These are phyloP conservation scores for Lithohypha guttulata DNA, from an alignment of 2,329 filamentous ascomycete genomes.

Conservation along the genomic window DNA sequence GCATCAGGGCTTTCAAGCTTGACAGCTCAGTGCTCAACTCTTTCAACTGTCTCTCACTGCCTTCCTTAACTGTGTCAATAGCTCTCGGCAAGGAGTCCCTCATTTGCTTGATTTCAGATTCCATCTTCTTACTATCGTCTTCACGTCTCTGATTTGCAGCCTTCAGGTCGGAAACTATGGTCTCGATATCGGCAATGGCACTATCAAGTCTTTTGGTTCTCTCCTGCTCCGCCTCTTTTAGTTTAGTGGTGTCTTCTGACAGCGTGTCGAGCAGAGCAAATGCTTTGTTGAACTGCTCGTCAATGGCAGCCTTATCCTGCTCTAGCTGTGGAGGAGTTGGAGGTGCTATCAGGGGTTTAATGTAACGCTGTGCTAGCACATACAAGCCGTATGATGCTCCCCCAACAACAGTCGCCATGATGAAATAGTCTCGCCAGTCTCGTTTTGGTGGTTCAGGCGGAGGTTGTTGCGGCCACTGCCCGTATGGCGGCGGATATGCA, in stretches of 20 bases:
- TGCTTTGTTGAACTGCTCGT: constrained; percentile 85
- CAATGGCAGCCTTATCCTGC: constrained; percentile 84
- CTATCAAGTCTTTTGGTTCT: constrained; percentile 74
- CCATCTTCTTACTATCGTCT: constrained; percentile 74
- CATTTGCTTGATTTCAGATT: constrained; percentile 72
- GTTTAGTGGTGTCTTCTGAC: constrained; percentile 72
- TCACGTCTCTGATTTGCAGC: constrained; percentile 69
- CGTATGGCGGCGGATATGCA: constrained; percentile 38
- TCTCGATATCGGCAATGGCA: constrained; percentile 73
- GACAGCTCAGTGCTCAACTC: constrained; percentile 81
- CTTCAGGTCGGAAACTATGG: constrained; percentile 71
- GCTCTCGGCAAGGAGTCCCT: constrained; percentile 82
- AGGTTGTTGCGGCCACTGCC: constrained; percentile 39
- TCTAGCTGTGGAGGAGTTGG: constrained; percentile 89
- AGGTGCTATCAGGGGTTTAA: constrained; percentile 80
- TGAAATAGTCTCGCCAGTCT: constrained; percentile 99
- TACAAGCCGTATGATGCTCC: constrained; percentile 85
- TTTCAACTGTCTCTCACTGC: constrained; percentile 66
- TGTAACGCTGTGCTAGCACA: constrained; percentile 81
- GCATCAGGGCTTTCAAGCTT: constrained; percentile 81
- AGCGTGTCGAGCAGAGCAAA: constrained; percentile 89
- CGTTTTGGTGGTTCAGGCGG: constrained; percentile 57
- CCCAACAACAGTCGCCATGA: constrained; percentile 92
- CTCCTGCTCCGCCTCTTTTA: constrained; percentile 78
- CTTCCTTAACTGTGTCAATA: constrained; percentile 75